These are phyloP conservation scores for Pseudopyrenochaeta lycopersici DNA, from an alignment of 2,329 filamentous ascomycete species.

Conservation along the genomic window DNA sequence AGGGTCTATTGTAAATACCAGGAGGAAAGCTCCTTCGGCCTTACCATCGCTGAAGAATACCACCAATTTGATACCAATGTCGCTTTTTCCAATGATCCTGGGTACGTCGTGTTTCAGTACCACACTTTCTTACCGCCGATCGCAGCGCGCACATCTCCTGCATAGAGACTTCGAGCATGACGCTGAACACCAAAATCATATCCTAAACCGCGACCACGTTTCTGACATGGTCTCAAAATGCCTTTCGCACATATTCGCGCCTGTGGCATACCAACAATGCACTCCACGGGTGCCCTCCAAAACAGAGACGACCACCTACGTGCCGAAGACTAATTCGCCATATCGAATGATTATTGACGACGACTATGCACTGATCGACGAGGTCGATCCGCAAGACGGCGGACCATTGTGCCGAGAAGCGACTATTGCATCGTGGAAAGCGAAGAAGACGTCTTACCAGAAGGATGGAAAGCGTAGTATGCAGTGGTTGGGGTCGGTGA, in stretches of 20 bases:
- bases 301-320: background rate
- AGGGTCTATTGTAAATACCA: too few relatives aligned
- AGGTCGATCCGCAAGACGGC: slow-evolving; percentile 24
- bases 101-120: slow-evolving; percentile 1
- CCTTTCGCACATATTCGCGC: slow-evolving; percentile 25
- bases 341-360: slow-evolving; percentile 18
- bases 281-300: slow-evolving; percentile 13
- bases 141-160: background rate
- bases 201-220: slow-evolving; percentile 16
- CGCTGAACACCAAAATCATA: background rate
- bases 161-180: background rate
- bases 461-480: slow-evolving; percentile 20
- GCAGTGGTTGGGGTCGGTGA: slow-evolving; percentile 12
- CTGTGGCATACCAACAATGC: slow-evolving; percentile 18
- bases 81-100: slow-evolving; percentile 11
- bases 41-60: background rate
- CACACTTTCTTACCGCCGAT: background rate
- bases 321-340: slow-evolving; percentile 3
- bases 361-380: slow-evolving; percentile 17
- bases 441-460: background rate
- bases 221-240: slow-evolving; percentile 18
- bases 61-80: slow-evolving; percentile 3
- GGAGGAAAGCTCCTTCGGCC: too few relatives aligned
- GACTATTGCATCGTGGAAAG: slow-evolving; percentile 30
- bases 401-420: slow-evolving; percentile 32